Evolutionary conservation across 2,329 filamentous ascomycete species (phyloP).

Genomic region (Talaromyces sp.): DNA sequence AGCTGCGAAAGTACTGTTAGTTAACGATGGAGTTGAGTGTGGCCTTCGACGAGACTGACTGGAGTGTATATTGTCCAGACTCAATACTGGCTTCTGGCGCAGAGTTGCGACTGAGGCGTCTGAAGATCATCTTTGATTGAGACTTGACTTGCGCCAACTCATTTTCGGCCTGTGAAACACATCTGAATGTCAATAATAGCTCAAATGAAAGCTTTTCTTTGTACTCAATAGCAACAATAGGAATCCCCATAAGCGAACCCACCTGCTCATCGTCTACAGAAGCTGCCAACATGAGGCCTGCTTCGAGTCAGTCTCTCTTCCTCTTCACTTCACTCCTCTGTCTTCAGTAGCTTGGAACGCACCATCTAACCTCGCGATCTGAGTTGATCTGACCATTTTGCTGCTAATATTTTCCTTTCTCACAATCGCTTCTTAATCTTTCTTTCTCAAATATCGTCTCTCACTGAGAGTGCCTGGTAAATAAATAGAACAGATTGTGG

Average conservation of each 20-base stretch:
- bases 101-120: slow-evolving; percentile 81
- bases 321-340: slow-evolving; percentile 4
- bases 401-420: background rate
- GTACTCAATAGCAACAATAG: slow-evolving; percentile 2
- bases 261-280: slow-evolving; percentile 89
- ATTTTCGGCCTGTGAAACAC: slow-evolving; percentile 58
- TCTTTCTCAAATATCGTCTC: background rate
- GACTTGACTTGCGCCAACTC: slow-evolving; percentile 83
- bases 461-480: background rate
- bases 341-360: slow-evolving; percentile 14
- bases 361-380: slow-evolving; percentile 94
- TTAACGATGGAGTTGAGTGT: background rate
- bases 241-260: slow-evolving; percentile 23
- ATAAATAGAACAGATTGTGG: slow-evolving; percentile 21
- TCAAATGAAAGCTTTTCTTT: background rate
- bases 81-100: slow-evolving; percentile 92
- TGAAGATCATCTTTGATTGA: slow-evolving; percentile 86
- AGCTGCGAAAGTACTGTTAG: slow-evolving; percentile 53
- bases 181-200: background rate
- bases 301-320: slow-evolving; percentile 1
- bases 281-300: slow-evolving; percentile 90
- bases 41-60: slow-evolving; percentile 57
- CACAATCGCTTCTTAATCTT: background rate
- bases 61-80: slow-evolving; percentile 75
- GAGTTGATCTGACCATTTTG: slow-evolving; percentile 83